Conservation (phyloP, 768 basidiomycete genomes). For the Kwoniella heveanensis region DNA sequence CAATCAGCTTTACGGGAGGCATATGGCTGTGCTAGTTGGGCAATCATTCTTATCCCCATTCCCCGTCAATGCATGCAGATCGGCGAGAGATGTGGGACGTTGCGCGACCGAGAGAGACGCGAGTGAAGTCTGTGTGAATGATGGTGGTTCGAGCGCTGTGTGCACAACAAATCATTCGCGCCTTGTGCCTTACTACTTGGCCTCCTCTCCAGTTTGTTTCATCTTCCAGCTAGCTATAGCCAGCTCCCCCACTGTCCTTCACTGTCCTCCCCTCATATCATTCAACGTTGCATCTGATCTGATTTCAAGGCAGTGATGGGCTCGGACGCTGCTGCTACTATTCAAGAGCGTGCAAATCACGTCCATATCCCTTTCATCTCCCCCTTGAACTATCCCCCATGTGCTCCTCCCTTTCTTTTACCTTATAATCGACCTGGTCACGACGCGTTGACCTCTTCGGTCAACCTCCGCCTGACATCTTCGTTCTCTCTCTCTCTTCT, state of each 20-base stretch:
- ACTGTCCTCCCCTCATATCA: too few species aligned
- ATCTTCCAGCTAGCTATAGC: neutral
- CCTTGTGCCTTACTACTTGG: neutral
- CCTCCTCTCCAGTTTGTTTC: slow-evolving; percentile 4
- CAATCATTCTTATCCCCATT: too few species aligned
- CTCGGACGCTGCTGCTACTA: too few species aligned
- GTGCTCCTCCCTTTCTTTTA: slow-evolving; percentile 2
- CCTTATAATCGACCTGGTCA: neutral
- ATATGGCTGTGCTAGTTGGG: neutral
- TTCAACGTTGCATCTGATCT: too few species aligned
- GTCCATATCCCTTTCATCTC: slow-evolving; percentile 14
- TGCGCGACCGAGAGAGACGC: too few species aligned
- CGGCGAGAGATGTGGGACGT: neutral
- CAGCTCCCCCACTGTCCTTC: neutral
- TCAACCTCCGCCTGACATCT: neutral
- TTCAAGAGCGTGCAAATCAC: too few species aligned
- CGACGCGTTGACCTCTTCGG: slow-evolving; percentile 8
- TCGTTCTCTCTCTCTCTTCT: neutral
- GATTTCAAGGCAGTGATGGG: too few species aligned
- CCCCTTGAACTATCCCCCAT: slow-evolving; percentile 3
- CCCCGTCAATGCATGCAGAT: neutral
- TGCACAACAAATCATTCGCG: neutral
- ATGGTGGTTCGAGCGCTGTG: neutral
- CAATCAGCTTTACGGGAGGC: neutral
- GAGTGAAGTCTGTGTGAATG: too few species aligned